A percentile compares a stretch with the other conserved stretches of the same genome.
phyloP scores from a whole-genome alignment of 2,329 filamentous ascomycete genomes.

The Xylaria sp. region DNA sequence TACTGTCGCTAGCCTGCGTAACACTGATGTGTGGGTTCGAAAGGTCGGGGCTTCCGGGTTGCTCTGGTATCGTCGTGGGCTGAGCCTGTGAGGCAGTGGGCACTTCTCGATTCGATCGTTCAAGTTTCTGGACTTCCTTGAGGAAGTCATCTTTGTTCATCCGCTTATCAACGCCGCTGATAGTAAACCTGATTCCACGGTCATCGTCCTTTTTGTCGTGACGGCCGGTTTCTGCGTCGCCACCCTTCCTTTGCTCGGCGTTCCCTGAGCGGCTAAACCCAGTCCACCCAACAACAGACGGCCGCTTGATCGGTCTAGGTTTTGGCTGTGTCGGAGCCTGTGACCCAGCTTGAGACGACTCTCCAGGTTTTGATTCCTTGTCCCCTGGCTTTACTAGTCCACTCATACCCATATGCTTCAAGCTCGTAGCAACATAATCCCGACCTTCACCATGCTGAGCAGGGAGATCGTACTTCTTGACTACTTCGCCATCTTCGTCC shows the following conservation, averaged over 20 bases:
- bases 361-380: slow-evolving; percentile 50
- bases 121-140: slow-evolving; percentile 76
- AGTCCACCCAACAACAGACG: slow-evolving; percentile 63
- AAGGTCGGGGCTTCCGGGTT: slow-evolving; percentile 10
- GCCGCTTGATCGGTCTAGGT: slow-evolving; percentile 52
- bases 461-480: slow-evolving; percentile 84
- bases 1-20: slow-evolving; percentile 47
- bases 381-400: slow-evolving; percentile 56
- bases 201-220: slow-evolving; percentile 71
- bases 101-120: slow-evolving; percentile 70
- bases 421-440: slow-evolving; percentile 57
- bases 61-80: slow-evolving; percentile 5
- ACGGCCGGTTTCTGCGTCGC: slow-evolving; percentile 50
- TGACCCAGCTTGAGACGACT: slow-evolving; percentile 39
- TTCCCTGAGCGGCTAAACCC: slow-evolving; percentile 53
- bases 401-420: slow-evolving; percentile 67
- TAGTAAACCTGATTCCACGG: slow-evolving; percentile 78
- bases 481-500: slow-evolving; percentile 85
- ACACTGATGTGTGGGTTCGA: slow-evolving; percentile 42
- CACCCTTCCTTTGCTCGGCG: slow-evolving; percentile 54
- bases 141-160: slow-evolving; percentile 87
- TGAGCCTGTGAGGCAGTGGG: slow-evolving; percentile 45
- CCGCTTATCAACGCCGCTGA: slow-evolving; percentile 75
- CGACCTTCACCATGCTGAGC: slow-evolving; percentile 59
- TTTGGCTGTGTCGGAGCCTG: slow-evolving; percentile 44